Conservation (phyloP, 768 basidiomycete species). For the Leccinum disarticulatum region DNA sequence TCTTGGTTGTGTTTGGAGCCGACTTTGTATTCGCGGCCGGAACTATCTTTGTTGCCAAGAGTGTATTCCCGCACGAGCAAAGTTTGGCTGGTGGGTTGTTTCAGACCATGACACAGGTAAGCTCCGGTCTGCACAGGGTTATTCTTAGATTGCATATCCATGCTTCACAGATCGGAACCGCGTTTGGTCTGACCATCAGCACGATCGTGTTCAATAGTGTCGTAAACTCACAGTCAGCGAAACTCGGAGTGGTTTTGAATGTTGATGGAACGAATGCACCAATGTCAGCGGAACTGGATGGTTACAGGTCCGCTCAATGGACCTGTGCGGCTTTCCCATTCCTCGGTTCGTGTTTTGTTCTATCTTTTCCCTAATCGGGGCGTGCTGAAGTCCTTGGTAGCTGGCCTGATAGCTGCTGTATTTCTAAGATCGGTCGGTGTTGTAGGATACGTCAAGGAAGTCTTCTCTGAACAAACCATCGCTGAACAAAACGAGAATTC, state of each 20-base stretch:
- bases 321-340: conserved; percentile 59
- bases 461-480: conserved; percentile 26
- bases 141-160: not conserved
- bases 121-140: conserved; percentile 6
- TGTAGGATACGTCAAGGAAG: conserved; percentile 32
- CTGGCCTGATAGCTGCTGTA: conserved; percentile 32
- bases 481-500: conserved; percentile 5
- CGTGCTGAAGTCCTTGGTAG: conserved; percentile 15
- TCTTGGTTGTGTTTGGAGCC: conserved; percentile 67
- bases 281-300: conserved; percentile 40
- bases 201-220: conserved; percentile 70
- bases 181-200: conserved; percentile 67
- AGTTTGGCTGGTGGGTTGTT: conserved; percentile 74
- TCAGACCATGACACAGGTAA: conserved; percentile 74
- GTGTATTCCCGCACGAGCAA: conserved; percentile 67
- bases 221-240: conserved; percentile 32
- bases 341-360: conserved; percentile 39
- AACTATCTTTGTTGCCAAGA: conserved; percentile 71
- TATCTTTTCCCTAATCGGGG: not conserved
- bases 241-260: conserved; percentile 34
- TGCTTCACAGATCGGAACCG: conserved; percentile 54
- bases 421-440: conserved; percentile 44
- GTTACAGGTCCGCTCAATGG: conserved; percentile 69
- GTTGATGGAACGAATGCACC: conserved; percentile 32
- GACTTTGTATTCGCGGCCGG: conserved; percentile 78